Base-by-base conservation (phyloP, 2,329 filamentous ascomycete species). In the Cercospora sp. region DNA sequence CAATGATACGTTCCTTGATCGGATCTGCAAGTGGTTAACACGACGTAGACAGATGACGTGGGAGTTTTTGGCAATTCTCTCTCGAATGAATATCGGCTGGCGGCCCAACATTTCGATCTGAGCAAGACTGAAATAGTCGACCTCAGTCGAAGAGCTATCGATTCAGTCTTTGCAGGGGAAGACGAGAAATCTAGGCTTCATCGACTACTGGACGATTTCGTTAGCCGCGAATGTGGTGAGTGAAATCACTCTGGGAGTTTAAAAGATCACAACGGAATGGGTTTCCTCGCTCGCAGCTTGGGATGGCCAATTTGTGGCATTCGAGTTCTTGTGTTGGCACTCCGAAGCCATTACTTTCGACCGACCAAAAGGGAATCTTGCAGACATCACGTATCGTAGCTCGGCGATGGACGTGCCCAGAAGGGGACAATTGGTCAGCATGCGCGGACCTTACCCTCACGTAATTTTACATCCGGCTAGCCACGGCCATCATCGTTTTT, bases 51-150 rank as follows among this genome's bases (percentile, higher is more conserved):
- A 1, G 92, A 95, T 76, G 91, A 95, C 74, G 90, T 94, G 9
- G 92, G 91, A 1, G 87, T 95, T 23, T 95, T 95, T 74, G 89
- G 89, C 60, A 94, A 90, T 75, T 84, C 87, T 0, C 79, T 94
- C 3, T 93, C 91, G 0, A 89, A 93, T 72, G 92, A 96, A 77
- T 94, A 94, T 78, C 81, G 83, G 7, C 85, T 95, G 2, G 90
- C 91, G 3, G 88, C 90, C 1, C 79, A 89, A 71, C 88, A 94
- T 75, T 95, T 95, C 74, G 77, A 79, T 0, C 82, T 95, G 13
- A 75, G 72, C 30, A 77, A 80, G 13, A 65, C 72, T 1, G 81
- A 86, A 23, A 72, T 89, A 7, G 82, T 87, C 65, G 77, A 77
- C 0, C 78, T 94, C 20, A 87, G 87, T n/a, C 83, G 85, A 60